Conservation (phyloP, 495 filamentous ascomycete genomes). For the Lindgomyces ingoldianus region DNA sequence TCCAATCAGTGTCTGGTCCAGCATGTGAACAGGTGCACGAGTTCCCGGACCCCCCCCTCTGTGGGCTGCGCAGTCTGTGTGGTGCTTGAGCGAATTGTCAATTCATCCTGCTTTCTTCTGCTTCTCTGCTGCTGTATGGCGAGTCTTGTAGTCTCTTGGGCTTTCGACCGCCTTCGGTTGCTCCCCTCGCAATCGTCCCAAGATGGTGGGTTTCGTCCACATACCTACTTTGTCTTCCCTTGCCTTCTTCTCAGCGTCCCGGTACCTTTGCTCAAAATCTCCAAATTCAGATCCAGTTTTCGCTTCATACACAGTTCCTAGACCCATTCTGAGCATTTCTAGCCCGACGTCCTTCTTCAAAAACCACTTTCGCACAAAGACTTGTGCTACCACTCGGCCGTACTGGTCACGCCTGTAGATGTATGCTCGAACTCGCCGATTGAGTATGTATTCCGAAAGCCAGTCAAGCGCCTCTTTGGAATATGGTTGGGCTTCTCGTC, state of each 20-base stretch:
- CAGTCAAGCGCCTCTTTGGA: conserved; percentile 76
- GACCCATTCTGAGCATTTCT: conserved; percentile 79
- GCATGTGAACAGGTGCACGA: neutral
- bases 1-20: conserved; percentile 11
- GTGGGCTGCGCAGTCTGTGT: neutral
- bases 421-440: conserved; percentile 73
- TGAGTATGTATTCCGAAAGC: conserved; percentile 71
- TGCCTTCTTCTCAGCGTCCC: conserved; percentile 69
- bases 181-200: conserved; percentile 34
- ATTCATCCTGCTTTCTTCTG: conserved; percentile 42
- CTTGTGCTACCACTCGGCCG: conserved; percentile 83
- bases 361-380: conserved; percentile 65
- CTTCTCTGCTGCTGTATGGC: conserved; percentile 56
- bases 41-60: neutral
- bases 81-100: neutral
- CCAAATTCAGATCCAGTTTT: conserved; percentile 89
- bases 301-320: conserved; percentile 90
- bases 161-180: conserved; percentile 62
- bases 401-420: conserved; percentile 88
- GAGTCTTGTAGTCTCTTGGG: conserved; percentile 81
- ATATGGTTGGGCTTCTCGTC: conserved; percentile 80
- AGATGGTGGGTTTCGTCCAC: conserved; percentile 57
- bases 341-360: conserved; percentile 77
- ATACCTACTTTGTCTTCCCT: conserved; percentile 70
- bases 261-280: conserved; percentile 63